phyloP scores from a whole-genome alignment of 768 basidiomycete genomes.

The Neoboletus subvelutipes region DNA sequence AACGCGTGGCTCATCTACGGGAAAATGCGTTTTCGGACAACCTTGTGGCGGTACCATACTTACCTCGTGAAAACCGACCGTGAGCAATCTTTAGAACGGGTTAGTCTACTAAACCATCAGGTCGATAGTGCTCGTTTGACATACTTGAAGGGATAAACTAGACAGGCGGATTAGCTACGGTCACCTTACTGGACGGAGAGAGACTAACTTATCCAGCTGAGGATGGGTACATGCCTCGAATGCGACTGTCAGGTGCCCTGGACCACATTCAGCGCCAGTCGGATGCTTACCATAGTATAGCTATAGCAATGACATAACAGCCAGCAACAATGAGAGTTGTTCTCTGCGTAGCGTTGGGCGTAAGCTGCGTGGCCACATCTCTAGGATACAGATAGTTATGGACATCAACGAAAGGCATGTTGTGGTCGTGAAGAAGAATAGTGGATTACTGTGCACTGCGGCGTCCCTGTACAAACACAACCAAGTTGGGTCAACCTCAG shows the following conservation, averaged over 20 bases:
- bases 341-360: slow-evolving; percentile 70
- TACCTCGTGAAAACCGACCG: slow-evolving; percentile 89
- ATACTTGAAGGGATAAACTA: slow-evolving; percentile 93
- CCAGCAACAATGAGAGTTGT: slow-evolving; percentile 81
- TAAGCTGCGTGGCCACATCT: slow-evolving; percentile 38
- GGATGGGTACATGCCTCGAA: slow-evolving; percentile 71
- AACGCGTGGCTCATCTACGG: slow-evolving; percentile 83
- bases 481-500: background rate
- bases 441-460: slow-evolving; percentile 8
- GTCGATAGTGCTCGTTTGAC: slow-evolving; percentile 25
- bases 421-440: slow-evolving; percentile 21
- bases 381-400: slow-evolving; percentile 23
- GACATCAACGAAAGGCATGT: slow-evolving; percentile 31
- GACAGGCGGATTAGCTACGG: slow-evolving; percentile 11
- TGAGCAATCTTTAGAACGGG: slow-evolving; percentile 56
- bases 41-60: slow-evolving; percentile 3
- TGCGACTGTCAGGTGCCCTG: slow-evolving; percentile 2
- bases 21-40: slow-evolving; percentile 1
- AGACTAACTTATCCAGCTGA: slow-evolving; percentile 70
- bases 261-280: background rate
- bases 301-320: slow-evolving; percentile 70
- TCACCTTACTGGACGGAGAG: background rate
- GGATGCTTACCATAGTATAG: slow-evolving; percentile 68
- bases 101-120: slow-evolving; percentile 12
- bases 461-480: background rate